Evolutionary conservation across 2,329 filamentous ascomycete species (phyloP), one percentile per base, ranked within the genome.

Genomic region (Talaromyces atroroseus): DNA sequence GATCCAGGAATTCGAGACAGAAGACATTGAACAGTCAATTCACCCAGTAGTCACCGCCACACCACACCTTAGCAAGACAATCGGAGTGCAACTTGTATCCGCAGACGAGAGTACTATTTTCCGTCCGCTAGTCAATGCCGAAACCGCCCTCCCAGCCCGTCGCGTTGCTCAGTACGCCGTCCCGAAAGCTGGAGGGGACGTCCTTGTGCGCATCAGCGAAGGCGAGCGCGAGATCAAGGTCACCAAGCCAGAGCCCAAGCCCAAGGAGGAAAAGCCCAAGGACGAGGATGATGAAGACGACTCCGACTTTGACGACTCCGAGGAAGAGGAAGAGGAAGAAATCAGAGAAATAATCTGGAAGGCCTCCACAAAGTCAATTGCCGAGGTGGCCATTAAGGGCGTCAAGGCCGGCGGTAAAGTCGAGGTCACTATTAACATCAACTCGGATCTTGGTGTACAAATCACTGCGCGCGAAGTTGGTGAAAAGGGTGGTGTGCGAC

Each of bases 41-140:
- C 92, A 99, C 79, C 87, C 94, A 52, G 90, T 91, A 70, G 91
- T 99, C 62, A 96, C 92, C 34, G 92, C 92, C 16, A 91, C 95
- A 52, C 90, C 91, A 66, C 94, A 99, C 78, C 86, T 95, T 61
- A 81, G 84, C 65, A 88, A 92, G 70, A 89, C 92, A 60, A 89
- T 99, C 61, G 94, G 94, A 71, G 88, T 97, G 53, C 81, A 95
- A 61, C 83, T 86, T 64, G 76, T 83, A 57, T 64, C 65, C 11
- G 57, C 61, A 38, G 80, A 77, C 42, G 79, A 60, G 47, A 67
- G 85, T 58, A 85, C 89, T 62, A 77, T 84, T 59, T 96, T 97
- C 78, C 84, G 85, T 49, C 86, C 90, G 58, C 82, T 99, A 65
- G 82, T 99, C 60, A 82, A 86, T 49, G 82, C 90, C 60, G 89